A percentile compares a stretch with the other conserved stretches of the same genome.
phyloP scores from a whole-genome alignment of 257 asterid species.

The Solanum corneliomulleri region DNA sequence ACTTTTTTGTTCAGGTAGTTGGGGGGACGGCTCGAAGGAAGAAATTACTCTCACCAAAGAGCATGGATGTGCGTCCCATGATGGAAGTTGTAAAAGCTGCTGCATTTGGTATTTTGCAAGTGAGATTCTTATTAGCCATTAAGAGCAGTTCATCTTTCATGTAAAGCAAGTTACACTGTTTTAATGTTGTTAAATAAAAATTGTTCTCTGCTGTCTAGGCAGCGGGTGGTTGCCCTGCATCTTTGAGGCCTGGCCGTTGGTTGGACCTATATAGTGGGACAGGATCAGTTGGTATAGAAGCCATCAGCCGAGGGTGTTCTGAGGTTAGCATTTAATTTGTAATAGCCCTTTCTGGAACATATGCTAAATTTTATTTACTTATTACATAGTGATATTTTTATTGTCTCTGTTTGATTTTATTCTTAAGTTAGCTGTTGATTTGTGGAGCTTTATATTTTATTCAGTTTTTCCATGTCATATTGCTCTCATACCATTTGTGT shows the following conservation, averaged over 20 bases:
- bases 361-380: background rate
- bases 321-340: constrained; percentile 32
- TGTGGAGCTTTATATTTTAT: background rate
- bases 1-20: constrained; percentile 47
- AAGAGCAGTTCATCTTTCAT: background rate
- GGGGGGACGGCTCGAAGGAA: constrained; percentile 90
- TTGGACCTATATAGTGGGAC: constrained; percentile 97
- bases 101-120: constrained; percentile 89
- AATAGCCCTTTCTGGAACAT: background rate
- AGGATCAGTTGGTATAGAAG: constrained; percentile 98
- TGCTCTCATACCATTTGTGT: background rate
- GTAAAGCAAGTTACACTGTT: background rate
- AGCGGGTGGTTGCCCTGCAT: constrained; percentile 84
- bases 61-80: constrained; percentile 97
- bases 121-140: constrained; percentile 1
- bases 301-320: constrained; percentile 95
- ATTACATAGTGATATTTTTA: background rate
- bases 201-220: constrained; percentile 32
- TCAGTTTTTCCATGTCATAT: background rate
- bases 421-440: background rate
- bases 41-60: constrained; percentile 89
- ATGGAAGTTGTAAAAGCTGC: constrained; percentile 99
- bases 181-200: background rate
- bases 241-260: constrained; percentile 93
- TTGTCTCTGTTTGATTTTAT: background rate